These are phyloP conservation scores for Areca catechu DNA, from an alignment of 176 grass and related monocot genomes.

Conservation along the genomic window DNA sequence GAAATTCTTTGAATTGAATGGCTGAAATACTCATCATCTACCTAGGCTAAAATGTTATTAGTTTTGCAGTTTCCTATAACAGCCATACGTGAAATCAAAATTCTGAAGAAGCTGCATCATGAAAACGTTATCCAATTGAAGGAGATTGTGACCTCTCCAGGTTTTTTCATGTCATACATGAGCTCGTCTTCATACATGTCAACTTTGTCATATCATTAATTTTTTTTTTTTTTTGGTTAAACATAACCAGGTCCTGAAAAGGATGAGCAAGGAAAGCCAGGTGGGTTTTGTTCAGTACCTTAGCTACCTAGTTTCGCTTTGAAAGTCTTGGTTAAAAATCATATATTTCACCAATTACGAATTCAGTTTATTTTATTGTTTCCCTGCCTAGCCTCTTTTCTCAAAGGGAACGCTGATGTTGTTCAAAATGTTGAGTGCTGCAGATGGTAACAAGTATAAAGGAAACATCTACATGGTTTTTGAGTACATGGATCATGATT, in stretches of 20 bases:
- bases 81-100: slow-evolving; percentile 91
- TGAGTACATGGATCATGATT: slow-evolving; percentile 90
- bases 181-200: no score
- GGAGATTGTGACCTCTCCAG: slow-evolving; percentile 90
- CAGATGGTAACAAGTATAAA: slow-evolving; percentile 65
- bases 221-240: no score
- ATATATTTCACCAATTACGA: no score
- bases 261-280: slow-evolving; percentile 84
- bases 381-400: slow-evolving; percentile 6
- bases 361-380: background rate
- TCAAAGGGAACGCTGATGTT: no score
- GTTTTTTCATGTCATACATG: slow-evolving; percentile 14
- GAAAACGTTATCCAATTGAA: slow-evolving; percentile 89
- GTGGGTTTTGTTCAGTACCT: slow-evolving; percentile 20
- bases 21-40: background rate
- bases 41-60: slow-evolving; percentile 1
- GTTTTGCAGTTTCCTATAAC: slow-evolving; percentile 71
- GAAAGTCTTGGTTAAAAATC: no score
- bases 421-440: slow-evolving; percentile 2
- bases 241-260: slow-evolving; percentile 54
- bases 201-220: no score
- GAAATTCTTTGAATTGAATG: background rate
- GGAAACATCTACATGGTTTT: slow-evolving; percentile 89
- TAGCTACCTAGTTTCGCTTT: no score
- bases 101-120: slow-evolving; percentile 87